These are phyloP conservation scores for Phytophthora megakarya DNA, from an alignment of 352 stramenopile genomes.

Conservation along the genomic window DNA sequence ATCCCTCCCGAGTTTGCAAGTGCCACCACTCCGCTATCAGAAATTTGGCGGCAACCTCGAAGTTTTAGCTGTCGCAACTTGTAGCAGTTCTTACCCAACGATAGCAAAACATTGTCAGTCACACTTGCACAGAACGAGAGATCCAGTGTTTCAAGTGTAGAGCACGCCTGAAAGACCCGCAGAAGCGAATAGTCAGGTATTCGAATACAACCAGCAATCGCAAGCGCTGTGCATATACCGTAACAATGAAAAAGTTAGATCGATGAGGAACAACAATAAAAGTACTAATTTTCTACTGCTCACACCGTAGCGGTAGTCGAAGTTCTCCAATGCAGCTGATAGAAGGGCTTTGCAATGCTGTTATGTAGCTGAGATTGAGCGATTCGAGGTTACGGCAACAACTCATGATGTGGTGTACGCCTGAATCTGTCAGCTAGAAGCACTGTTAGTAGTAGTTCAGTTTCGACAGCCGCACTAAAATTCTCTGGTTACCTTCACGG, in stretches of 20 bases:
- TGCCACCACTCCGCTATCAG: constrained; percentile 84
- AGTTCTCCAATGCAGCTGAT: constrained; percentile 63
- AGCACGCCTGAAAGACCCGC: constrained; percentile 80
- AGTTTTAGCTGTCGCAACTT: constrained; percentile 73
- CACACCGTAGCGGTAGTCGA: constrained; percentile 56
- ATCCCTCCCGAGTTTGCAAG: constrained; percentile 66
- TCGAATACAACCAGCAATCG: constrained; percentile 75
- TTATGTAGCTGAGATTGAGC: constrained; percentile 64
- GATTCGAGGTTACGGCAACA: constrained; percentile 53
- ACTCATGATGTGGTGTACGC: constrained; percentile 57
- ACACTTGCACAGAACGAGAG: constrained; percentile 79
- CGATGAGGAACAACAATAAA: not conserved
- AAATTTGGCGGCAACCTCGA: constrained; percentile 85
- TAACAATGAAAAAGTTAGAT: constrained; percentile 3
- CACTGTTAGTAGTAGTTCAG: not conserved
- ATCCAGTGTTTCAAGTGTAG: constrained; percentile 68
- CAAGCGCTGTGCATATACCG: constrained; percentile 43
- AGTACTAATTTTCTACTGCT: constrained; percentile 13
- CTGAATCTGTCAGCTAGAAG: constrained; percentile 59
- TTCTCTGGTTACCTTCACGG: constrained; percentile 39
- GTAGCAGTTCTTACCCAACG: constrained; percentile 66
- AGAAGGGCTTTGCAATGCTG: constrained; percentile 51
- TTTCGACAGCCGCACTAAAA: not conserved
- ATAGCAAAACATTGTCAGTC: constrained; percentile 81
- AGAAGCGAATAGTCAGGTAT: constrained; percentile 81